Evolutionary conservation across 768 basidiomycete genomes (phyloP), one percentile per base, ranked within the genome.

Genomic region (Hemileccinum impolitum): DNA sequence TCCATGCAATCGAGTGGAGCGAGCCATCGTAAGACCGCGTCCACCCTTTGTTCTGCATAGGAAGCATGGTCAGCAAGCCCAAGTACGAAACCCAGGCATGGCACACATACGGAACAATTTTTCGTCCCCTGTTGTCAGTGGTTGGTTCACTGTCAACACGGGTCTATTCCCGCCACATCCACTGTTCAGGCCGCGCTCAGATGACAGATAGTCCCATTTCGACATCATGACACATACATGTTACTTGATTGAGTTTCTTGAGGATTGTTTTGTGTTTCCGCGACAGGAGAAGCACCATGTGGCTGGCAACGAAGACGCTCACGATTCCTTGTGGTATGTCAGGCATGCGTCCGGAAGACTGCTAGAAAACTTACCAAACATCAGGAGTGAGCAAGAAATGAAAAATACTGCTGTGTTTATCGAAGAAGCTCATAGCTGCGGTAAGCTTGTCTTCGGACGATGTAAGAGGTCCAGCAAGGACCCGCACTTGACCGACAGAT

Each of bases 21-120:
- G 18, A 50, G 38, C 49, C 49, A 40, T 35, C 42, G 48, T 11
- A 18, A 32, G 30, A 43, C 35, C 15, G 43, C 48, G 28, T 43
- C 37, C 42, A 43, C 8, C 7, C 25, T 49, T 43, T 49, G 26
- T 10, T 15, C 48, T 49, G 21, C 6, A 10, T 2, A 34, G 4
- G 17, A 32, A 6, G 15, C 21, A n/a, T 9, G 17, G 47, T 48
- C 13, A 17, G 2, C 10, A 21, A 25, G 11, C 18, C n/a, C 19
- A 14, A 13, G n/a, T 9, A 26, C 5, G 5, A 26, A 6, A 25
- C 7, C n/a, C 8, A n/a, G n/a, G 17, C 17, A 17, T 7, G 35
- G 4, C 18, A 14, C 13, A 19, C 42, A 3, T 8, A 43, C 42
- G 18, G 12, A 41, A 13, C 4, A 39, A 15, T 14, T 13, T 34